Conservation (phyloP, 768 basidiomycete genomes). For the Amanita molliuscula region DNA sequence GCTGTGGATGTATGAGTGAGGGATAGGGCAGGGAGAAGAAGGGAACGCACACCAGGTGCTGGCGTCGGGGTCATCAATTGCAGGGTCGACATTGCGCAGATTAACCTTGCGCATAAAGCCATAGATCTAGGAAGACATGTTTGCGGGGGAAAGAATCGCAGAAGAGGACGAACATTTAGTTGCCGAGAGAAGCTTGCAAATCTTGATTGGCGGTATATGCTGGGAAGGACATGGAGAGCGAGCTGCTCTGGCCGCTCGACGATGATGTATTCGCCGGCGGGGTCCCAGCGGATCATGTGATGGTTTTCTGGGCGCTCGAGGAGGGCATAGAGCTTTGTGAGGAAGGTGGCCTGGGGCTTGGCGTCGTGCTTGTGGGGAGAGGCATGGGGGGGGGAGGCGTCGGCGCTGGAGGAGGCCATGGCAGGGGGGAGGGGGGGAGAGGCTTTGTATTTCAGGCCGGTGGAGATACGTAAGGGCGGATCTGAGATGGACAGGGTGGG, state of each 20-base stretch:
- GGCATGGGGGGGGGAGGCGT: slow-evolving; percentile 20
- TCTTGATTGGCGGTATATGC: slow-evolving; percentile 91
- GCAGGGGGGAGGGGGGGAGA: slow-evolving; percentile 29
- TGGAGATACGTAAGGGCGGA: slow-evolving; percentile 35
- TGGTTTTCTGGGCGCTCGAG: slow-evolving; percentile 89
- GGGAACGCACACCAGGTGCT: slow-evolving; percentile 86
- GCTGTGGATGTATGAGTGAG: slow-evolving; percentile 34
- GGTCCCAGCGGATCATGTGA: slow-evolving; percentile 96
- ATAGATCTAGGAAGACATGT: slow-evolving; percentile 61
- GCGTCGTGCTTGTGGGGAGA: slow-evolving; percentile 53
- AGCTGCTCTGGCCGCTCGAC: slow-evolving; percentile 91
- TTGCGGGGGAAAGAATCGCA: slow-evolving; percentile 18
- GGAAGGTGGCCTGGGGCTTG: slow-evolving; percentile 89
- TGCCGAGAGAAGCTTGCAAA: slow-evolving; percentile 97
- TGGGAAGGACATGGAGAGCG: slow-evolving; percentile 86
- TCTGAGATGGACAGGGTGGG: slow-evolving; percentile 19
- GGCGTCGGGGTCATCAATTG: slow-evolving; percentile 91
- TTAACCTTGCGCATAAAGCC: slow-evolving; percentile 98
- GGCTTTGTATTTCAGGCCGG: slow-evolving; percentile 18
- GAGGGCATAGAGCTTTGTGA: slow-evolving; percentile 92
- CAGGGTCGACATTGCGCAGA: slow-evolving; percentile 89
- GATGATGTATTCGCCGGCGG: slow-evolving; percentile 89
- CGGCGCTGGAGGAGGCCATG: slow-evolving; percentile 25
- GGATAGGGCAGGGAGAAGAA: not conserved
- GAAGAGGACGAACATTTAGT: slow-evolving; percentile 68